phyloP scores from a whole-genome alignment of 2,329 filamentous ascomycete species.

The Phymatotrichopsis omnivora region DNA sequence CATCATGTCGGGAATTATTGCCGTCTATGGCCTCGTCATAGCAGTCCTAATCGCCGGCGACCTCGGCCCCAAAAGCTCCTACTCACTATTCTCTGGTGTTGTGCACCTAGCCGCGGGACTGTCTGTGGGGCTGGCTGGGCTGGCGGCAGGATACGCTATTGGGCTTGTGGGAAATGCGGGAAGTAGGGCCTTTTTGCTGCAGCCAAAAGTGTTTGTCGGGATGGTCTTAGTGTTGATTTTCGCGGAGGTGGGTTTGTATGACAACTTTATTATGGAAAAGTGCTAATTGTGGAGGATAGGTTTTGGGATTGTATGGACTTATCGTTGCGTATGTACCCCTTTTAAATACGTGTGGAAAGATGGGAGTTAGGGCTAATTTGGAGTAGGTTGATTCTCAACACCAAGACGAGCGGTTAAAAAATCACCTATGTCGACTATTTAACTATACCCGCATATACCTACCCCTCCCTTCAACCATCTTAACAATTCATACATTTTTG shows the following conservation, averaged over 20 bases:
- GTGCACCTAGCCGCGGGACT: slow-evolving; percentile 88
- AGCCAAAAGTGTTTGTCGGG: slow-evolving; percentile 91
- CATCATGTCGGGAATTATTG: slow-evolving; percentile 98
- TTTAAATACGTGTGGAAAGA: neutral
- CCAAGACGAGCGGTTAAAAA: slow-evolving; percentile 29
- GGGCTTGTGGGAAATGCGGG: slow-evolving; percentile 91
- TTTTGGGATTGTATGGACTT: too few species aligned
- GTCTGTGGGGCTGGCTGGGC: slow-evolving; percentile 80
- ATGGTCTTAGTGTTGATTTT: slow-evolving; percentile 99
- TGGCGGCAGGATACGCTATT: slow-evolving; percentile 93
- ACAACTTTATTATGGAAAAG: too few species aligned
- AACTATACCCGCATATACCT: too few species aligned
- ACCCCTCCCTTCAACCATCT: too few species aligned
- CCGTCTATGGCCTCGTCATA: slow-evolving; percentile 94
- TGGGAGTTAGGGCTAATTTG: slow-evolving; percentile 12
- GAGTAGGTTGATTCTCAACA: slow-evolving; percentile 30
- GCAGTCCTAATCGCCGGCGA: slow-evolving; percentile 91
- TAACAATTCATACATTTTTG: too few species aligned
- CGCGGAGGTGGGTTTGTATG: slow-evolving; percentile 95
- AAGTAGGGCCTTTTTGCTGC: slow-evolving; percentile 90
- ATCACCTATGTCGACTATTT: too few species aligned
- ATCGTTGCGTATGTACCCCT: slow-evolving; percentile 33
- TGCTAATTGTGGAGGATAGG: too few species aligned
- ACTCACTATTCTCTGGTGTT: slow-evolving; percentile 82
- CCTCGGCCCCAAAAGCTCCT: slow-evolving; percentile 55